phyloP scores from a whole-genome alignment of 148 eudicot genomes.

The Pharnaceum exiguum region DNA sequence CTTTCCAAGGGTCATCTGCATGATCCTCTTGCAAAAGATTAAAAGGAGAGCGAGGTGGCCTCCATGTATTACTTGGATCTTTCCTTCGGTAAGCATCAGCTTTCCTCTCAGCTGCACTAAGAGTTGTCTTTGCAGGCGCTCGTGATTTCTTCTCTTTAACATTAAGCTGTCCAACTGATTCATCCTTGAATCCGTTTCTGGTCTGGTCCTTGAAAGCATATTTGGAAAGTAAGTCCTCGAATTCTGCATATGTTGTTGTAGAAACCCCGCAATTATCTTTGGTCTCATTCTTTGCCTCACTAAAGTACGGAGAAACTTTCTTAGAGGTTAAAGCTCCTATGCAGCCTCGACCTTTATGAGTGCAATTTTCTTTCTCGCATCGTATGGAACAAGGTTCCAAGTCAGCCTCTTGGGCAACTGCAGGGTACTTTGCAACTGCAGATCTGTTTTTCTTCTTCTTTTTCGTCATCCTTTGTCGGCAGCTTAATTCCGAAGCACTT shows the following conservation, averaged over 20 bases:
- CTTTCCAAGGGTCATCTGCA: slow-evolving; percentile 85
- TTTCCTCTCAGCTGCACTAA: slow-evolving; percentile 42
- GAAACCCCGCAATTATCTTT: not conserved
- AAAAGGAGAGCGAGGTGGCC: slow-evolving; percentile 61
- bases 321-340: slow-evolving; percentile 4
- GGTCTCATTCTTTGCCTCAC: slow-evolving; percentile 11
- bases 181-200: slow-evolving; percentile 5
- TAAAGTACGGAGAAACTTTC: slow-evolving; percentile 13
- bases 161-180: slow-evolving; percentile 16
- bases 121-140: slow-evolving; percentile 2
- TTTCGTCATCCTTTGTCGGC: not conserved
- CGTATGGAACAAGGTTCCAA: slow-evolving; percentile 5
- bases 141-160: slow-evolving; percentile 5
- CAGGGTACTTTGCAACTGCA: not conserved
- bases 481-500: not conserved
- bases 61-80: slow-evolving; percentile 56
- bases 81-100: slow-evolving; percentile 61
- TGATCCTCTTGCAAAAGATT: slow-evolving; percentile 82
- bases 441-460: slow-evolving; percentile 12
- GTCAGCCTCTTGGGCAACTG: slow-evolving; percentile 7
- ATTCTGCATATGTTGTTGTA: not conserved
- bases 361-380: slow-evolving; percentile 3
- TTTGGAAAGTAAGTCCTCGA: slow-evolving; percentile 32
- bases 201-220: slow-evolving; percentile 25
- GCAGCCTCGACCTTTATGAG: not conserved